phyloP scores from a whole-genome alignment of 108 stramenopile species.

The Cyclotella atomus region DNA sequence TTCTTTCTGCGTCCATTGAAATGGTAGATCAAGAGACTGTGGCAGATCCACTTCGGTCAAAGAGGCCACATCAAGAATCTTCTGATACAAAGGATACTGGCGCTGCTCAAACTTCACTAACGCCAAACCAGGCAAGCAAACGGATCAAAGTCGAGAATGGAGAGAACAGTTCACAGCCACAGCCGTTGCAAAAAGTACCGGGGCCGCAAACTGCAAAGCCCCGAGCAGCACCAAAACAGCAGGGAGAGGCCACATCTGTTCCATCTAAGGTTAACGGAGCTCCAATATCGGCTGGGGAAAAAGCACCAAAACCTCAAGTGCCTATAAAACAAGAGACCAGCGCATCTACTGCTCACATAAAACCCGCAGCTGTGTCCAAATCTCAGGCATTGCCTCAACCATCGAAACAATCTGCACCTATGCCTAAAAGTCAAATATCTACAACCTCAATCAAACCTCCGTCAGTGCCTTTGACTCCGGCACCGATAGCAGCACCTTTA shows the following conservation, averaged over 20 bases:
- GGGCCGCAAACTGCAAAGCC: background rate
- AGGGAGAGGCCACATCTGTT: background rate
- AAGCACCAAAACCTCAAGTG: background rate
- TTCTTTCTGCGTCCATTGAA: no score
- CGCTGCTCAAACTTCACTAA: background rate
- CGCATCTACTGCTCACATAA: background rate
- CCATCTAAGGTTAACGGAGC: background rate
- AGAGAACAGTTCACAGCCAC: background rate
- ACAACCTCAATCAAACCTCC: background rate
- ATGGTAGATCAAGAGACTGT: background rate
- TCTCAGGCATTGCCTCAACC: slow-evolving; percentile 3
- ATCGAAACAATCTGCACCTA: slow-evolving; percentile 5
- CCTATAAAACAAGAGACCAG: background rate
- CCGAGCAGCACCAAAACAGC: background rate
- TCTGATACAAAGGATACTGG: background rate
- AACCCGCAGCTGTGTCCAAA: background rate
- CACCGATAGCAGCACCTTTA: background rate
- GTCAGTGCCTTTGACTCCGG: background rate
- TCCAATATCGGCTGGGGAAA: background rate
- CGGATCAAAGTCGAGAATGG: background rate
- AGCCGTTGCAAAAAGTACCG: background rate
- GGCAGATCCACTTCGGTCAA: slow-evolving; percentile 1
- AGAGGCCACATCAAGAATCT: background rate
- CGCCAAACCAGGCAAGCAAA: background rate
- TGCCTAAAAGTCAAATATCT: background rate